Conservation (phyloP, 768 basidiomycete species). For the Pisolithus orientalis region DNA sequence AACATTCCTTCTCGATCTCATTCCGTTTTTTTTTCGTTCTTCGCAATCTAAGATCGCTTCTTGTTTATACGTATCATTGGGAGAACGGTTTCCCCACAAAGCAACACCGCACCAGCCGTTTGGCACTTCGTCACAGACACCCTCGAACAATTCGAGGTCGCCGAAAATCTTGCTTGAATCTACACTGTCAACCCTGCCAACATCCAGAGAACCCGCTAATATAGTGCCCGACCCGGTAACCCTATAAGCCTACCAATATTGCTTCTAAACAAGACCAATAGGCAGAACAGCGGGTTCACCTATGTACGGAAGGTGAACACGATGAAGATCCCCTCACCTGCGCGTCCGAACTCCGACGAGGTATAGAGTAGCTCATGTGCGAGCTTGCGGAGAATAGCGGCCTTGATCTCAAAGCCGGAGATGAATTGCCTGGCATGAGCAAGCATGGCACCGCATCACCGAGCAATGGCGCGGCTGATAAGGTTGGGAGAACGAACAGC, state of each 20-base stretch:
- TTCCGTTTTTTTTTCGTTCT: neutral
- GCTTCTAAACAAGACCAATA: neutral
- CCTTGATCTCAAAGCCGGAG: neutral
- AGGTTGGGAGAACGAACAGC: too few species aligned
- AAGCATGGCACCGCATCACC: too few species aligned
- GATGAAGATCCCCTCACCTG: conserved; percentile 21
- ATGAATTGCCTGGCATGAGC: conserved; percentile 4
- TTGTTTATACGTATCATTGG: too few species aligned
- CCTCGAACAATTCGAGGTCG: too few species aligned
- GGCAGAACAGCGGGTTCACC: neutral
- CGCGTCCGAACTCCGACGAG: conserved; percentile 32
- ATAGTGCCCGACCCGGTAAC: too few species aligned
- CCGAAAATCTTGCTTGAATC: neutral
- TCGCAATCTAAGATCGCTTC: neutral
- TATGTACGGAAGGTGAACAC: neutral
- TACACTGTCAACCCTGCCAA: neutral
- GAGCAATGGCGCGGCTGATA: too few species aligned
- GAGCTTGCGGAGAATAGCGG: conserved; percentile 8
- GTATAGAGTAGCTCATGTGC: conserved; percentile 39
- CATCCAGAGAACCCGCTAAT: too few species aligned
- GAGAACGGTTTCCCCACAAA: too few species aligned
- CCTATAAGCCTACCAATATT: too few species aligned
- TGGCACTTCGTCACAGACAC: too few species aligned
- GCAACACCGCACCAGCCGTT: too few species aligned
- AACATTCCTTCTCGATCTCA: neutral